phyloP scores from a whole-genome alignment of 441 rosid species.

The Manihot esculenta region DNA sequence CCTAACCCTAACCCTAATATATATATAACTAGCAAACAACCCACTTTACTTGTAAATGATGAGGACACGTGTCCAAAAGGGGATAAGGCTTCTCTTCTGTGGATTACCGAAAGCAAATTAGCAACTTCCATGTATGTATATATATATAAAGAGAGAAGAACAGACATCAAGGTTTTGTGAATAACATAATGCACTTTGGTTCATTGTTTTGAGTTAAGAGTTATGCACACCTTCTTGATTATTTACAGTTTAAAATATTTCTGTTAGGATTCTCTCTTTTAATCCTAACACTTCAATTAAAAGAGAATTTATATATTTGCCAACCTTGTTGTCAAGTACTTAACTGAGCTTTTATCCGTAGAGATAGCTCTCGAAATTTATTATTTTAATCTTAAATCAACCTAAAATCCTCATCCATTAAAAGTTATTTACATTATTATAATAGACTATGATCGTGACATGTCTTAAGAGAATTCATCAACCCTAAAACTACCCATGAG shows the following conservation, averaged over 20 bases:
- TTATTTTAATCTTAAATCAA: neutral
- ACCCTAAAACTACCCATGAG: too few species aligned
- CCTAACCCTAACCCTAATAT: neutral
- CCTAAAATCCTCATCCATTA: too few species aligned
- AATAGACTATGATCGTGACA: too few species aligned
- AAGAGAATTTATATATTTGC: neutral
- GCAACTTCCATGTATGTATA: constrained; percentile 12
- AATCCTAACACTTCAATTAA: neutral
- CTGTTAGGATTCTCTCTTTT: neutral
- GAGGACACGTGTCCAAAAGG: constrained; percentile 25
- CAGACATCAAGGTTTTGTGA: neutral
- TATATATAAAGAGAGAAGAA: too few species aligned
- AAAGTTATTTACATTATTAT: too few species aligned
- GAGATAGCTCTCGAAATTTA: neutral
- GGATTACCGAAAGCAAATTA: constrained; percentile 28
- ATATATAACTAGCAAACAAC: neutral
- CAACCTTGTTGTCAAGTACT: neutral
- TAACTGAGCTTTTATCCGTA: neutral
- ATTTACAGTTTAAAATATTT: constrained; percentile 5
- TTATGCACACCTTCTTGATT: neutral
- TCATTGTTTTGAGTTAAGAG: neutral
- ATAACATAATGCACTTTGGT: neutral
- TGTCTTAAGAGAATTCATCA: too few species aligned
- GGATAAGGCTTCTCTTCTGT: neutral
- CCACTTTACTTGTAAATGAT: constrained; percentile 20